Conservation (phyloP, 768 basidiomycete genomes). For the Russula vinacea region DNA sequence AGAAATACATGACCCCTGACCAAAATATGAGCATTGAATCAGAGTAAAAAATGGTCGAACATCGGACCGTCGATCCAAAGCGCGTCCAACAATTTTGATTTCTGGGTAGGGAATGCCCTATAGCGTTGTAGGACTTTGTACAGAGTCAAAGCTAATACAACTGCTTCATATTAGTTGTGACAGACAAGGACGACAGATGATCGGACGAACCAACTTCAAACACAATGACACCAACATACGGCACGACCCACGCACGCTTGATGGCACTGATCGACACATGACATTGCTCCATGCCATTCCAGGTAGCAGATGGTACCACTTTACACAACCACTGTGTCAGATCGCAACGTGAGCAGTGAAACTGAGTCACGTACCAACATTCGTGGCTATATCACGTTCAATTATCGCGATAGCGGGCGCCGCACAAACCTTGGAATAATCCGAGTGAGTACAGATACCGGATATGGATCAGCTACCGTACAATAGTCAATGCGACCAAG, state of each 20-base stretch:
- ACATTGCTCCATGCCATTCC: constrained; percentile 5
- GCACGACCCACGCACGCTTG: constrained; percentile 6
- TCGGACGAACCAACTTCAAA: constrained; percentile 22
- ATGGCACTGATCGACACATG: background rate
- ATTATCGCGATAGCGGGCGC: constrained; percentile 1
- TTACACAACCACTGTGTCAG: background rate
- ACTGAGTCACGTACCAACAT: constrained; percentile 2
- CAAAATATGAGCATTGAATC: background rate
- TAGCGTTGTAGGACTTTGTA: constrained; percentile 12
- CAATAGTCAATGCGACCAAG: background rate
- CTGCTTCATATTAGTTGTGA: background rate
- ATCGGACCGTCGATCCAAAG: constrained; percentile 25
- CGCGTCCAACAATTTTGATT: constrained; percentile 18
- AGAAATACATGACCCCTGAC: constrained; percentile 25
- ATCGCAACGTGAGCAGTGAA: too few species aligned
- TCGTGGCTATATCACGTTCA: background rate
- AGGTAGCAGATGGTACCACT: background rate
- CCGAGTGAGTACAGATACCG: background rate
- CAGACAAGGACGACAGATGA: background rate
- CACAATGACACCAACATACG: constrained; percentile 9
- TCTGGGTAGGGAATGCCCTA: background rate
- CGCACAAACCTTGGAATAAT: constrained; percentile 7
- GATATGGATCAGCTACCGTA: background rate
- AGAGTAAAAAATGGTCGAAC: background rate
- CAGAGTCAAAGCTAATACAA: constrained; percentile 19